These are phyloP conservation scores for Epithele typhae DNA, from an alignment of 768 basidiomycete genomes.

Conservation along the genomic window DNA sequence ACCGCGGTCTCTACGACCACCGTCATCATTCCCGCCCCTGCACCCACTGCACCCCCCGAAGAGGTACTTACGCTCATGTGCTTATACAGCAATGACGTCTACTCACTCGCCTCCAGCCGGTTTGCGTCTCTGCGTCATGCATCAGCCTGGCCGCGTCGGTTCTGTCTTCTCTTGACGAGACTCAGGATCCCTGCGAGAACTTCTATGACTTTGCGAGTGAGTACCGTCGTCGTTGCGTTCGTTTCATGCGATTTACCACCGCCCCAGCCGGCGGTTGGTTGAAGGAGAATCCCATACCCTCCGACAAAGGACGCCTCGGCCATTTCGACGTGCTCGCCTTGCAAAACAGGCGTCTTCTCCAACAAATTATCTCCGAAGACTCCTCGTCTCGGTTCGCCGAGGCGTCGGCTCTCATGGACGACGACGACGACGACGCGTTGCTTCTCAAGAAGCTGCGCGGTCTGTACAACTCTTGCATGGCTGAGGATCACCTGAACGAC, in stretches of 20 bases:
- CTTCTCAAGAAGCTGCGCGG: constrained; percentile 62
- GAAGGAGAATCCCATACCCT: constrained; percentile 75
- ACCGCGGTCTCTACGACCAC: constrained; percentile 34
- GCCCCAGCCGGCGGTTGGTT: constrained; percentile 83
- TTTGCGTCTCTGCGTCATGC: constrained; percentile 77
- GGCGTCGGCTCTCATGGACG: constrained; percentile 10
- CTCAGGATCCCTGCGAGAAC: constrained; percentile 91
- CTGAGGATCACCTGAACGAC: constrained; percentile 72
- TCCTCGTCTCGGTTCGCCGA: constrained; percentile 30
- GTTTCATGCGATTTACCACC: background rate
- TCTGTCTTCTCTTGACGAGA: constrained; percentile 71
- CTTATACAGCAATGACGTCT: background rate
- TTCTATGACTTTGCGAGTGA: constrained; percentile 91
- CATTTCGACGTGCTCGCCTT: constrained; percentile 69
- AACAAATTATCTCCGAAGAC: constrained; percentile 57
- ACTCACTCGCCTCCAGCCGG: constrained; percentile 35
- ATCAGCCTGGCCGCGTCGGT: constrained; percentile 81
- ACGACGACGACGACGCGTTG: constrained; percentile 45
- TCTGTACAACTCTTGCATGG: constrained; percentile 79
- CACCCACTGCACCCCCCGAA: constrained; percentile 46
- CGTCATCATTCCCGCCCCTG: constrained; percentile 43
- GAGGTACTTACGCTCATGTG: constrained; percentile 36
- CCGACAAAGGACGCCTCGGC: constrained; percentile 72
- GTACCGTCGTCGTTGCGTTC: constrained; percentile 28
- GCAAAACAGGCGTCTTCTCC: constrained; percentile 76